Base-by-base conservation (phyloP, 2,329 filamentous ascomycete genomes). In the Hypoxylon sp. region DNA sequence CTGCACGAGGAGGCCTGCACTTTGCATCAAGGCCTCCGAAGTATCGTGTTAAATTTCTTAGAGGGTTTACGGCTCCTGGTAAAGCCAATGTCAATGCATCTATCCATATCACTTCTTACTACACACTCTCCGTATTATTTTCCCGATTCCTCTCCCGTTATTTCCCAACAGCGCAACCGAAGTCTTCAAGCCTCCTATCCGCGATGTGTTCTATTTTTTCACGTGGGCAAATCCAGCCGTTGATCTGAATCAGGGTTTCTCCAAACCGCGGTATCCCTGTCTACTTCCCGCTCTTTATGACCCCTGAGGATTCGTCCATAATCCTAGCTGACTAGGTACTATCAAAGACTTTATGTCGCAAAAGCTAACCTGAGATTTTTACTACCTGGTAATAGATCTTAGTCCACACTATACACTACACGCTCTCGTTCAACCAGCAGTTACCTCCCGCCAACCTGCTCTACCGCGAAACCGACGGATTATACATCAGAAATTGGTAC, bases 1-100 rank as follows among this genome's bases (percentile, higher is more conserved):
- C 74, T 68, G 70, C 68, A 68, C 67, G 71, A 72, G 61, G 62
- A 65, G 65, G 47, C 51, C 67, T 57, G 70, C 62, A 68, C 60
- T 69, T 72, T 75, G 73, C 73, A 69, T 74, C 72, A 75, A 61
- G 57, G 63, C 61, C 67, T 60, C 62, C 62, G 37, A 21, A 53
- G 57, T 65, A 65, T 65, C 59, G 63, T 65, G 51, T 61, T 62
- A 37, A 62, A 61, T 55, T 62, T 60, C 39, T 47, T 50, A 53
- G 39, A 50, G 21, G 29, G 64, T 64, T 31, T 42, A 65, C 53
- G 21, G 62, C 42, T 50, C 63, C 24, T 50, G 17, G 35, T 47
- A 42, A 68, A 65, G 50, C 37, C 21, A 27, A 58, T 55, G 31
- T 60, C 15, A 11, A 64, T 62, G 56, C 59, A 60, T 48, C 50